Conservation (phyloP, 2,329 filamentous ascomycete species). For the Gaeumannomyces tritici region DNA sequence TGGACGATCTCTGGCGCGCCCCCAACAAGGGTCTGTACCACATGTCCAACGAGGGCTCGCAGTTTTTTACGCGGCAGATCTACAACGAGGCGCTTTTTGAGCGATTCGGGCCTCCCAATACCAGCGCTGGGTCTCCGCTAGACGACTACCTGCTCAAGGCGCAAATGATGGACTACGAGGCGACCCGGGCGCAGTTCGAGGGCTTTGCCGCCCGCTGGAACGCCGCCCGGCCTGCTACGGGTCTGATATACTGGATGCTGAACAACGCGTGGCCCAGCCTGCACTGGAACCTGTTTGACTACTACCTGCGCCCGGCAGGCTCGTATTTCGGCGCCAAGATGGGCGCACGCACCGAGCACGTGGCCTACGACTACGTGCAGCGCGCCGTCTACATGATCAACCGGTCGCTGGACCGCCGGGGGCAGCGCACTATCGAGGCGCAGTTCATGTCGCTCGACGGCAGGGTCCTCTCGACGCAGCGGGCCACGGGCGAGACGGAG, state of each 20-base stretch:
- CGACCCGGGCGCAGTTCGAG: conserved; percentile 49
- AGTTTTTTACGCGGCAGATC: conserved; percentile 44
- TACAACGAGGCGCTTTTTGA: conserved; percentile 46
- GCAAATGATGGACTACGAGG: conserved; percentile 56
- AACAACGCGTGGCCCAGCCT: conserved; percentile 56
- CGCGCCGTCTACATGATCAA: conserved; percentile 44
- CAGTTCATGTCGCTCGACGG: conserved; percentile 42
- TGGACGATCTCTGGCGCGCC: conserved; percentile 45
- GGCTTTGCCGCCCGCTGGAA: conserved; percentile 42
- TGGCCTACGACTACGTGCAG: conserved; percentile 42
- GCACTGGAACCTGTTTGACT: conserved; percentile 58
- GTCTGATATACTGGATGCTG: conserved; percentile 59
- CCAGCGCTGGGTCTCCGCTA: conserved; percentile 21
- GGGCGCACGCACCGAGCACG: conserved; percentile 38
- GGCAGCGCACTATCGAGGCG: conserved; percentile 31
- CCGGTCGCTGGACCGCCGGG: conserved; percentile 29
- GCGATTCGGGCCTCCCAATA: conserved; percentile 32
- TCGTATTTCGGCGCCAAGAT: conserved; percentile 51
- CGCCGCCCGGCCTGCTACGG: conserved; percentile 42
- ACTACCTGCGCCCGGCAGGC: conserved; percentile 48
- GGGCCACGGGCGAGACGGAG: conserved; percentile 17
- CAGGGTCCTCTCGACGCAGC: conserved; percentile 23
- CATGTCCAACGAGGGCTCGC: conserved; percentile 46
- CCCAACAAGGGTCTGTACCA: conserved; percentile 46
- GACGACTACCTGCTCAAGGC: conserved; percentile 50